Conservation (phyloP, 768 basidiomycete genomes). For the Calvatia gigantea region DNA sequence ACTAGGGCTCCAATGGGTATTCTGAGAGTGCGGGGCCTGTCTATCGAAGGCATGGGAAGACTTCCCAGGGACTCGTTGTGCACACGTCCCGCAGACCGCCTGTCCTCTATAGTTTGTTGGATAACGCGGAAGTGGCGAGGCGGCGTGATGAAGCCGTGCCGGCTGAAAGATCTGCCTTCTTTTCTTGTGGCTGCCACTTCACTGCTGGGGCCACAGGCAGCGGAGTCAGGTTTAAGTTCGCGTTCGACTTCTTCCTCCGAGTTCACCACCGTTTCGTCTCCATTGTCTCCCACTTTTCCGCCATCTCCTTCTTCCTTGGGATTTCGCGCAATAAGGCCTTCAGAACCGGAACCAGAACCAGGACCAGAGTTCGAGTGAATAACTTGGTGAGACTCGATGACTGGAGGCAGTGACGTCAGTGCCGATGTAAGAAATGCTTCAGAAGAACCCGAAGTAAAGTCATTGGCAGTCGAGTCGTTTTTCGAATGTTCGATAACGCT, state of each 20-base stretch:
- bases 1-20: conserved; percentile 1
- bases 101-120: not conserved
- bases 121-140: not conserved
- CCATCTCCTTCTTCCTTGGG: conserved; percentile 4
- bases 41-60: not conserved
- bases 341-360: not conserved
- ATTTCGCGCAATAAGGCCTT: not conserved
- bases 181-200: not conserved
- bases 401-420: not conserved
- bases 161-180: not conserved
- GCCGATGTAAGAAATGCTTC: not conserved
- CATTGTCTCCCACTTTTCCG: not conserved
- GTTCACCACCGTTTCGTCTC: not conserved
- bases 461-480: not conserved
- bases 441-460: not conserved
- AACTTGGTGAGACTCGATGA: not conserved
- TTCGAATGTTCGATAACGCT: not conserved
- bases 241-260: conserved; percentile 11
- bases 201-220: not conserved
- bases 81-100: not conserved
- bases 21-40: not conserved
- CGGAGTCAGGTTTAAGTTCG: conserved; percentile 5
- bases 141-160: not conserved
- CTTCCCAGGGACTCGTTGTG: not conserved
- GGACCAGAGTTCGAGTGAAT: not conserved